Conservation (phyloP, 2,329 filamentous ascomycete species). For the Metarhizium brunneum region DNA sequence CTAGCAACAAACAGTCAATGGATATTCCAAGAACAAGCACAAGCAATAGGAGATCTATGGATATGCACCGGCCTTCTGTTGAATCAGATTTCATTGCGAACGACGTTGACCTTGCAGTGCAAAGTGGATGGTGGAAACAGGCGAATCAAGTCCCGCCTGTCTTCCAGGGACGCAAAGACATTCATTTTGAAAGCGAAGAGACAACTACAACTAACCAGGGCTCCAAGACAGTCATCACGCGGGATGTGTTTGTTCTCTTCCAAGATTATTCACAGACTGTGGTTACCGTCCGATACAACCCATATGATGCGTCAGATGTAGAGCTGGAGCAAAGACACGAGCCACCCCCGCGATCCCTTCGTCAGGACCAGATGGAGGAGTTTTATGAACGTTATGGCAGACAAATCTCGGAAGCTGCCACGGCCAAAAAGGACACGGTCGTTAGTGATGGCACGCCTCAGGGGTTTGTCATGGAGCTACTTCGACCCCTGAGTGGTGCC, state of each 20-base stretch:
- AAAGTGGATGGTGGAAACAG: constrained; percentile 81
- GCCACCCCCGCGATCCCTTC: constrained; percentile 66
- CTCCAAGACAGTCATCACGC: constrained; percentile 62
- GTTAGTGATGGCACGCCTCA: constrained; percentile 80
- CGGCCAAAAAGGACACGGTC: constrained; percentile 65
- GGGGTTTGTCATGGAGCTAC: constrained; percentile 67
- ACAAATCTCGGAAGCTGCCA: constrained; percentile 62
- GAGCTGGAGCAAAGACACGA: constrained; percentile 81
- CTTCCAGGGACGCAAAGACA: constrained; percentile 73
- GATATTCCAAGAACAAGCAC: constrained; percentile 30
- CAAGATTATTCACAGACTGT: constrained; percentile 95
- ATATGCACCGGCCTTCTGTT: constrained; percentile 62
- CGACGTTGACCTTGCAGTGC: constrained; percentile 69
- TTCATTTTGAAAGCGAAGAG: constrained; percentile 77
- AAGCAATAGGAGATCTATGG: constrained; percentile 55
- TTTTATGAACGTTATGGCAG: constrained; percentile 74
- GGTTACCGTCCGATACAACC: constrained; percentile 71
- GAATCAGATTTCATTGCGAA: constrained; percentile 80
- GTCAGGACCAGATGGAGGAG: constrained; percentile 88
- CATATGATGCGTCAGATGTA: constrained; percentile 62
- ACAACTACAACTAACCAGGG: constrained; percentile 59
- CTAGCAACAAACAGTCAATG: constrained; percentile 21
- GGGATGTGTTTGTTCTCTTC: constrained; percentile 80
- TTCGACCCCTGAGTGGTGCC: constrained; percentile 63
- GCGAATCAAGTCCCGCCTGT: constrained; percentile 69